Conservation (phyloP, 2,329 filamentous ascomycete species). For the Colletotrichum horii region DNA sequence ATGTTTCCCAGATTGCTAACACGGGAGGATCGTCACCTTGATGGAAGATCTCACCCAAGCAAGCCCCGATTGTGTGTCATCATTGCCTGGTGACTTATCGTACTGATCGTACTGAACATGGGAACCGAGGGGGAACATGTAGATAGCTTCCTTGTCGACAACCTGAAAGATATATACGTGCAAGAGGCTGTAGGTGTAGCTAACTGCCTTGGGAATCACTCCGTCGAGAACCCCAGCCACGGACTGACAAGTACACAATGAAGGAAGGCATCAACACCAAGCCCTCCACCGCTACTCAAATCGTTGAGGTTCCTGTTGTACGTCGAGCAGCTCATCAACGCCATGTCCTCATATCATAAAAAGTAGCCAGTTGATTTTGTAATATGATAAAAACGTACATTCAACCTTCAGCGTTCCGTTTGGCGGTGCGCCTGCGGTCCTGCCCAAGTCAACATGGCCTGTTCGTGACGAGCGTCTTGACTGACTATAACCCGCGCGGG, state of each 20-base stretch:
- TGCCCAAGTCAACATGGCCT: not conserved
- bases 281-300: not conserved
- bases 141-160: not conserved
- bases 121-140: not conserved
- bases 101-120: not conserved
- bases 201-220: not conserved
- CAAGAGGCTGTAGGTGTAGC: not conserved
- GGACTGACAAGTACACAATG: not conserved
- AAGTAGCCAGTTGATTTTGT: too few relatives aligned
- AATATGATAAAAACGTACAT: too few relatives aligned
- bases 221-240: not conserved
- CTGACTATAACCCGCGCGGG: too few relatives aligned
- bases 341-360: not conserved
- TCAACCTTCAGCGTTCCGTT: not conserved
- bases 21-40: too few relatives aligned
- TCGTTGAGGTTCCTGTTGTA: too few relatives aligned
- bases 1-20: too few relatives aligned
- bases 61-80: not conserved
- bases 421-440: too few relatives aligned
- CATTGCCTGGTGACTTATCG: not conserved
- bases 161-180: not conserved
- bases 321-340: not conserved
- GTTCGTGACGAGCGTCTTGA: not conserved
- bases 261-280: not conserved
- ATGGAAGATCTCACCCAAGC: too few relatives aligned